Evolutionary conservation across 2,329 filamentous ascomycete genomes (phyloP).

Genomic region (Venturia aucupariae): DNA sequence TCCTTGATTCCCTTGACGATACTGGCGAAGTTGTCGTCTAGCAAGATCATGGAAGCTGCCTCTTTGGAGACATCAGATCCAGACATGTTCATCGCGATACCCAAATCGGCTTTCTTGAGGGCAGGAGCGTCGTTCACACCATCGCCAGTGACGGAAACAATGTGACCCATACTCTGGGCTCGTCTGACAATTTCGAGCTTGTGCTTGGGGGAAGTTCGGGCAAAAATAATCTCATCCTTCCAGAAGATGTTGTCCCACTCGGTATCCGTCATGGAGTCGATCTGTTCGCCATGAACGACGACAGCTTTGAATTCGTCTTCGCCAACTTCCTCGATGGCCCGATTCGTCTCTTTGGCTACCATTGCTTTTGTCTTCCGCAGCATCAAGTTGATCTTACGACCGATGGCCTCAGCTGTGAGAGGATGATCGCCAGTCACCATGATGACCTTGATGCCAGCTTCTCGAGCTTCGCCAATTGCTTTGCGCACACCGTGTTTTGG

Average conservation of each 20-base stretch:
- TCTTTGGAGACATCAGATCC: constrained; percentile 33
- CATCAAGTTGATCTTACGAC: constrained; percentile 35
- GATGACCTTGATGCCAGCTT: constrained; percentile 38
- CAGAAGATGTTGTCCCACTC: constrained; percentile 28
- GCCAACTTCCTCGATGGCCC: constrained; percentile 24
- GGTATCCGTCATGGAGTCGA: constrained; percentile 35
- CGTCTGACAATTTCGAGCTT: not conserved
- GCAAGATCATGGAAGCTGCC: constrained; percentile 32
- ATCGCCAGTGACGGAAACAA: constrained; percentile 35
- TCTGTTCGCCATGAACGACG: constrained; percentile 36
- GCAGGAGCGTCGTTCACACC: constrained; percentile 34
- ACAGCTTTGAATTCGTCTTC: constrained; percentile 17
- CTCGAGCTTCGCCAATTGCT: constrained; percentile 35
- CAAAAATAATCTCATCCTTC: constrained; percentile 14
- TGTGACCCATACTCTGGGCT: constrained; percentile 16
- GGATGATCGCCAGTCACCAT: constrained; percentile 42
- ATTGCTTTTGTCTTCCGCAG: constrained; percentile 6
- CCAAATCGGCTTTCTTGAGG: constrained; percentile 30
- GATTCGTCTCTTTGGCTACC: constrained; percentile 22
- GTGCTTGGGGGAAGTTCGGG: constrained; percentile 12
- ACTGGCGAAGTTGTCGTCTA: constrained; percentile 33
- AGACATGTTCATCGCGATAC: constrained; percentile 30
- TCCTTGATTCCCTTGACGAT: constrained; percentile 33
- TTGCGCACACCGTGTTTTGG: constrained; percentile 69
- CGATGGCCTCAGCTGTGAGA: constrained; percentile 38